Percentiles rank a stretch among this genome's conserved stretches.
These are phyloP conservation scores for Hypoxylon lienhwacheense DNA, from an alignment of 495 filamentous ascomycete genomes.

Conservation along the genomic window DNA sequence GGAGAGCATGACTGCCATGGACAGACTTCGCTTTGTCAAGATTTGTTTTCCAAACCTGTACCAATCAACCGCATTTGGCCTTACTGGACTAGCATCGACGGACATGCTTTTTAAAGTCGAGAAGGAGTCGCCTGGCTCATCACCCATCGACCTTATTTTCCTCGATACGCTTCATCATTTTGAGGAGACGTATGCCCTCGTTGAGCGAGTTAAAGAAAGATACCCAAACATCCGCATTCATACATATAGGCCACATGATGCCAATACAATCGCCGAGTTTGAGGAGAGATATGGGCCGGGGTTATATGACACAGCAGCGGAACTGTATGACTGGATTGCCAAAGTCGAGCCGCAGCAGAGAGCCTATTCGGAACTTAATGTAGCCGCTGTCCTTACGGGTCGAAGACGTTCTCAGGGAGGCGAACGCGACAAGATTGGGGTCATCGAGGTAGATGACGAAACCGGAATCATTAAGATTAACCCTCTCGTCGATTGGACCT, in stretches of 20 bases:
- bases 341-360: slow-evolving; percentile 97
- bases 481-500: slow-evolving; percentile 95
- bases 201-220: slow-evolving; percentile 71
- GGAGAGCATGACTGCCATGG: slow-evolving; percentile 72
- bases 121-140: slow-evolving; percentile 61
- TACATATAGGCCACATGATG: slow-evolving; percentile 80
- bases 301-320: slow-evolving; percentile 82
- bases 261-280: slow-evolving; percentile 72
- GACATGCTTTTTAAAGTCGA: slow-evolving; percentile 93
- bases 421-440: slow-evolving; percentile 81
- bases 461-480: slow-evolving; percentile 93
- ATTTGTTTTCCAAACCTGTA: slow-evolving; percentile 87
- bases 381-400: slow-evolving; percentile 92
- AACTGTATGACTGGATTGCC: slow-evolving; percentile 94
- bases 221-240: slow-evolving; percentile 83
- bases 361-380: slow-evolving; percentile 83
- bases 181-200: slow-evolving; percentile 79
- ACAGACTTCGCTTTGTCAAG: slow-evolving; percentile 90
- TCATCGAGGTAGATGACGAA: slow-evolving; percentile 90
- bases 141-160: slow-evolving; percentile 86
- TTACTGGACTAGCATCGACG: slow-evolving; percentile 89
- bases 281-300: slow-evolving; percentile 76
- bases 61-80: slow-evolving; percentile 96
- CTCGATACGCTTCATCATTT: slow-evolving; percentile 98
- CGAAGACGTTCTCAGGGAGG: slow-evolving; percentile 91